phyloP scores from a whole-genome alignment of 2,329 filamentous ascomycete genomes.

The Pseudocercospora macadamiae region DNA sequence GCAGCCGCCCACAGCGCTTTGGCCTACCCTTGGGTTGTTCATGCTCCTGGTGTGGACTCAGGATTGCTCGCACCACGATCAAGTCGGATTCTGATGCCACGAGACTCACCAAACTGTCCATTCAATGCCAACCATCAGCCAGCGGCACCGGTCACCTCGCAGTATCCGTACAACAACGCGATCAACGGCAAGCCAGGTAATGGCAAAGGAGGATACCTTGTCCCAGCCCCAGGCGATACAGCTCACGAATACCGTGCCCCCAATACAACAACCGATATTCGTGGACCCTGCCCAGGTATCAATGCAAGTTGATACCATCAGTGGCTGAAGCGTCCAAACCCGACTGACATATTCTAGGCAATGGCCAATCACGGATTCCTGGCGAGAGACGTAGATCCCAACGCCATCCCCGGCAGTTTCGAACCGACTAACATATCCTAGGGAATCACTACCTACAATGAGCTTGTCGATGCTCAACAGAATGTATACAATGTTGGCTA shows the following conservation, averaged over 20 bases:
- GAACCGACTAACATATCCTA: too few relatives aligned
- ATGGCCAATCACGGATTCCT: slow-evolving; percentile 47
- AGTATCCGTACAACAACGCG: slow-evolving; percentile 46
- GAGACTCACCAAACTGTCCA: slow-evolving; percentile 36
- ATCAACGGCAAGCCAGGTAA: slow-evolving; percentile 45
- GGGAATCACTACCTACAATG: slow-evolving; percentile 44
- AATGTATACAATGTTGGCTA: slow-evolving; percentile 49
- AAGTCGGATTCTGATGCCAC: slow-evolving; percentile 10
- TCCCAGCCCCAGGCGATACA: slow-evolving; percentile 46
- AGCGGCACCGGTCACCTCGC: slow-evolving; percentile 36
- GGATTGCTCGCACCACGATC: slow-evolving; percentile 33
- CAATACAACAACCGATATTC: slow-evolving; percentile 40
- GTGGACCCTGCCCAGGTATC: slow-evolving; percentile 40
- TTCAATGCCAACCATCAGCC: slow-evolving; percentile 43
- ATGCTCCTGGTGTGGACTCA: slow-evolving; percentile 42
- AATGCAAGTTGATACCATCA: slow-evolving; percentile 11
- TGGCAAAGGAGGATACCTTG: slow-evolving; percentile 45
- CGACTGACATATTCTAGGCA: slow-evolving; percentile 37
- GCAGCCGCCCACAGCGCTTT: slow-evolving; percentile 23
- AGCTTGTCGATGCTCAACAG: slow-evolving; percentile 46
- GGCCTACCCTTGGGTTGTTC: slow-evolving; percentile 43
- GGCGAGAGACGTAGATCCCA: slow-evolving; percentile 45
- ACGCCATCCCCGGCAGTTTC: too few relatives aligned
- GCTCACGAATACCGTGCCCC: slow-evolving; percentile 42
- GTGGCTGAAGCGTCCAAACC: neutral